Evolutionary conservation across 257 asterid genomes (phyloP), one percentile per base, ranked within the genome.

Genomic region (Plantago ovata): DNA sequence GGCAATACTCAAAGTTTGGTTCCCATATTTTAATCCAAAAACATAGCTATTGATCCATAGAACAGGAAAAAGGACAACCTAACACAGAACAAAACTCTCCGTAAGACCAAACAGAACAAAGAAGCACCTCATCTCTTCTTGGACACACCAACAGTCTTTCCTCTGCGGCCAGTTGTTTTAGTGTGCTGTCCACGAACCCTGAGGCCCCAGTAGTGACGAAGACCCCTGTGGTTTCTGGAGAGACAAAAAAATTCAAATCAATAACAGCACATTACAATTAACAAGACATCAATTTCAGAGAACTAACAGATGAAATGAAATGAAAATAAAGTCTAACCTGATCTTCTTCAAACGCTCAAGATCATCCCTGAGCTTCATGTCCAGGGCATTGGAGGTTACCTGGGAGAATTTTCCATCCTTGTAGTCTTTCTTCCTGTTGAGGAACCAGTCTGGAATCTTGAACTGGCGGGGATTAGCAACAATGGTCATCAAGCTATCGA

Each of bases 111-210:
- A 50, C 3, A 55, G 21, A 59, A 33, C 12, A 44, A 40, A 61
- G 51, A 55, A 12, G n/a, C 13, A 1, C 61, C 62, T 75, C 40
- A 89, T 74, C 97, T 79, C 85, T 89, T 89, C 92, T 89, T 89
- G 60, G 95, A 89, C 66, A 89, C 97, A 80, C 97, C 97, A 46
- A 89, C 97, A 40, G 97, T 89, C 84, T 89, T 89, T 54, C 97
- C 97, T 71, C 97, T 78, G 14, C 95, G 88, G 3, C 97, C 95
- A 3, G 97, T 89, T 13, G 97, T 89, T 74, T 89, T 89, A 72
- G 97, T 89, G 80, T 89, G 97, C 82, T 89, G 97, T 51, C 97
- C 97, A 59, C 97, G 94, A 15, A 89, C 95, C 1, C 97, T 84
- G 28, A 89, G 87, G 50, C 97, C 97, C 97, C 97, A 89, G 77